Base-by-base conservation (phyloP, 2,329 filamentous ascomycete species). In the Arthrocladium fulminans region DNA sequence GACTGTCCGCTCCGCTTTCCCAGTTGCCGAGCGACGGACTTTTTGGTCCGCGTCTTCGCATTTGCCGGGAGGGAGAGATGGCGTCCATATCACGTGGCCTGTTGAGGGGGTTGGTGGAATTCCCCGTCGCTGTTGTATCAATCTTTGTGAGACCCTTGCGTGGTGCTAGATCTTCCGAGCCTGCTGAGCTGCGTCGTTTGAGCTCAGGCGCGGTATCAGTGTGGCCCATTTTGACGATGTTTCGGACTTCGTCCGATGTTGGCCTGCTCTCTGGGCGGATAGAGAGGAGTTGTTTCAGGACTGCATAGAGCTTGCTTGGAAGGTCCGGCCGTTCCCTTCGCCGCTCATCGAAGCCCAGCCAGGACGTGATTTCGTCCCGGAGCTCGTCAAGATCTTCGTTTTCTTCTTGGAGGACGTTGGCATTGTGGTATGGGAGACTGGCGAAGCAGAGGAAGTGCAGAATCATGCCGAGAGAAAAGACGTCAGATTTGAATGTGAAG, bases 391-490 rank as follows among this genome's bases (percentile, higher is more conserved):
- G 74, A 56, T 97, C 88, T 63, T 98, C 92, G 48, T 88, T 81
- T 61, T 97, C 90, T 64, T 97, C 90, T 51, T 95, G 80, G 19
- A 94, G 74, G 2, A 83, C 76, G 61, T 97, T 90, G 45, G 89
- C 87, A 57, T 84, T 86, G 20, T 70, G 74, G 62, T 97, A 98
- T 0, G 92, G 92, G 9, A 98, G 74, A 40, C 83, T 77, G 1
- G 84, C 87, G 63, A 98, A 98, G 64, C 92, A 98, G 75, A 98
- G 84, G 62, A 98, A 98, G 65, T 97, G 94, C 2, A 98, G 75
- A 48, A 97, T 97, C 90, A 98, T 96, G 42, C 92, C 92, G 0
- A 98, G 72, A 1, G 89, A 96, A 66, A 98, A 98, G n/a, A 98
- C 85, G 61, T 98, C 92, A 0, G 89, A 96, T 62, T 97, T 98